A percentile compares a stretch with the other conserved stretches of the same genome.
Evolutionary conservation across 345 rosid species (phyloP).

Genomic region (Heritiera fomes): DNA sequence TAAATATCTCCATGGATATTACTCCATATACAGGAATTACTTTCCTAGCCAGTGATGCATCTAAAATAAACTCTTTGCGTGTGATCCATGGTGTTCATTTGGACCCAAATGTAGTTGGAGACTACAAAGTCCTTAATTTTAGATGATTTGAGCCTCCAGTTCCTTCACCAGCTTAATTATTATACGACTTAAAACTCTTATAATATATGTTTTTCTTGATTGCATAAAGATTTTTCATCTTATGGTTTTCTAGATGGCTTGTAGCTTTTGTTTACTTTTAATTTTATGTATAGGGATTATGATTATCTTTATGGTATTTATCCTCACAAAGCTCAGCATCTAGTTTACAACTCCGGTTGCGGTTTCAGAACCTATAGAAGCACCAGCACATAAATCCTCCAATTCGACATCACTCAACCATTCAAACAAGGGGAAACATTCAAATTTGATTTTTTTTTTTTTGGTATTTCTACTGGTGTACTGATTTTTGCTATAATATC

Average conservation of each 20-base stretch:
- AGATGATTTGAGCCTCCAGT: constrained; percentile 82
- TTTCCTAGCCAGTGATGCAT: constrained; percentile 73
- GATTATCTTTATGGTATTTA: background rate
- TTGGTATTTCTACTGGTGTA: constrained; percentile 70
- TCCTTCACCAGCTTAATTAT: constrained; percentile 69
- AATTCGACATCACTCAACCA: constrained; percentile 37
- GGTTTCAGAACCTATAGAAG: constrained; percentile 53
- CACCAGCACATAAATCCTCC: constrained; percentile 52
- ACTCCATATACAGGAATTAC: constrained; percentile 80
- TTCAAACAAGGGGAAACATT: constrained; percentile 53
- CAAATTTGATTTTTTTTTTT: constrained; percentile 59
- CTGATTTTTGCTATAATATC: constrained; percentile 50
- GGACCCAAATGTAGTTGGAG: constrained; percentile 67
- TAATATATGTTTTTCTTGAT: constrained; percentile 16
- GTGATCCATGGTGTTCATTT: constrained; percentile 68
- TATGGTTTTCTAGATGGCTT: background rate
- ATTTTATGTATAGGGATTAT: background rate
- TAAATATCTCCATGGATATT: constrained; percentile 94
- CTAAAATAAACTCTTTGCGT: constrained; percentile 76
- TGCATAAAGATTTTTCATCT: constrained; percentile 8
- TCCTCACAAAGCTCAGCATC: constrained; percentile 18
- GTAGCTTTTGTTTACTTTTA: constrained; percentile 2
- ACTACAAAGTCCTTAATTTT: constrained; percentile 80
- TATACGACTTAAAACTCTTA: constrained; percentile 6
- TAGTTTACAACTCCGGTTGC: constrained; percentile 65